Percentiles rank a stretch among this genome's conserved stretches.
Conservation (phyloP, 345 rosid species). For the Balakata baccata region DNA sequence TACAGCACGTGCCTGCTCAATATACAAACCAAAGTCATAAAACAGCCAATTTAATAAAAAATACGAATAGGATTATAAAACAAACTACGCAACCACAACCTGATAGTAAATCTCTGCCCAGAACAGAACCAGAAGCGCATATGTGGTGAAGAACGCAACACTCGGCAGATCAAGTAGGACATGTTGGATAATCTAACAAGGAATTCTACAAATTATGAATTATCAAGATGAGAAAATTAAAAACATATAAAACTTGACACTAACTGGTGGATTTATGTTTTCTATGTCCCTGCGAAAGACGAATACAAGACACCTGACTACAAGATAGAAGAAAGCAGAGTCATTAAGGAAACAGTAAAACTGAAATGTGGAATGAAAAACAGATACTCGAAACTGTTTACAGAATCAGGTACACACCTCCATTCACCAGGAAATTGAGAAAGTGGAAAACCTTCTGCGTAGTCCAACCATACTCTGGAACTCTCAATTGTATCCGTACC, state of each 20-base stretch:
- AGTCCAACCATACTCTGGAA: conserved; percentile 96
- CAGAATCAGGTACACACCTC: conserved; percentile 47
- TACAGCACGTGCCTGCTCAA: conserved; percentile 70
- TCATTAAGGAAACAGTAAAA: neutral
- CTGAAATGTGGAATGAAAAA: neutral
- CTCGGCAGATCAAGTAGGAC: conserved; percentile 82
- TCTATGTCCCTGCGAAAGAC: conserved; percentile 64
- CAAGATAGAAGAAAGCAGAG: conserved; percentile 1
- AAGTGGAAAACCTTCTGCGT: conserved; percentile 93
- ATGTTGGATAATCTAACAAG: conserved; percentile 61
- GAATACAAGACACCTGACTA: conserved; percentile 73
- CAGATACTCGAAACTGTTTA: neutral
- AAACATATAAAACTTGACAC: neutral
- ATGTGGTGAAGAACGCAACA: conserved; percentile 88
- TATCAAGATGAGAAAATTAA: neutral
- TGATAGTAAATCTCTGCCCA: conserved; percentile 98
- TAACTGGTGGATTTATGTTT: conserved; percentile 57
- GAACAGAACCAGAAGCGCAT: conserved; percentile 80
- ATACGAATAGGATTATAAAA: neutral
- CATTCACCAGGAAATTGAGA: conserved; percentile 86
- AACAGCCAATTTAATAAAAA: neutral
- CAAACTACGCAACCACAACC: conserved; percentile 33
- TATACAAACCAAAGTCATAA: conserved; percentile 8
- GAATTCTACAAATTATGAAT: conserved; percentile 8
- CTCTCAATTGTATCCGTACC: conserved; percentile 78